A percentile compares a stretch with the other conserved stretches of the same genome.
phyloP scores from a whole-genome alignment of 768 basidiomycete species.

The Termitomyces heimii region DNA sequence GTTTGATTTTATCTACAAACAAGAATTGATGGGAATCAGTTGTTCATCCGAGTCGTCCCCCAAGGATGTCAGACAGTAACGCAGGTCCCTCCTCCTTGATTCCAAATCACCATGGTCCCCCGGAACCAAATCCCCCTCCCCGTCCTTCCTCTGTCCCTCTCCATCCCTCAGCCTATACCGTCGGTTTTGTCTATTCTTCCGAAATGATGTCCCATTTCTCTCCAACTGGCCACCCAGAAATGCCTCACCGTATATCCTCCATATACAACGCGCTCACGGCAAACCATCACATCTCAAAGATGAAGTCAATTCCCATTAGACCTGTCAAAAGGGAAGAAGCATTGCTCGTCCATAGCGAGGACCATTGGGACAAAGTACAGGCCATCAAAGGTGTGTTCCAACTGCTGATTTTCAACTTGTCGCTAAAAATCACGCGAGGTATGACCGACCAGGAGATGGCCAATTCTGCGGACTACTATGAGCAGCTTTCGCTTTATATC shows the following conservation, averaged over 20 bases:
- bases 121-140: constrained; percentile 9
- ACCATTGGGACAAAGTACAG: constrained; percentile 88
- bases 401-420: not conserved
- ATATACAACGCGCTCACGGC: constrained; percentile 66
- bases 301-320: constrained; percentile 76
- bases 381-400: constrained; percentile 68
- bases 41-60: not conserved
- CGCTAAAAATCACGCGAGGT: constrained; percentile 33
- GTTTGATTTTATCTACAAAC: not conserved
- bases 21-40: not conserved
- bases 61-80: constrained; percentile 7
- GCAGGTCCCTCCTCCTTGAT: constrained; percentile 5
- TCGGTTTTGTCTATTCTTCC: constrained; percentile 83
- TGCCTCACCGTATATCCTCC: constrained; percentile 79
- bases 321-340: constrained; percentile 74
- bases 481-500: constrained; percentile 89
- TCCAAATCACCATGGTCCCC: not conserved
- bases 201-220: constrained; percentile 85
- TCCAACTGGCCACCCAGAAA: constrained; percentile 51
- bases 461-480: constrained; percentile 79
- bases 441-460: constrained; percentile 71
- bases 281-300: constrained; percentile 55
- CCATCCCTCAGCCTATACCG: constrained; percentile 33
- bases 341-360: constrained; percentile 83
- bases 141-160: constrained; percentile 42